Base-by-base conservation (phyloP, 1,284 basidiomycete species). In the Irpex sp. region DNA sequence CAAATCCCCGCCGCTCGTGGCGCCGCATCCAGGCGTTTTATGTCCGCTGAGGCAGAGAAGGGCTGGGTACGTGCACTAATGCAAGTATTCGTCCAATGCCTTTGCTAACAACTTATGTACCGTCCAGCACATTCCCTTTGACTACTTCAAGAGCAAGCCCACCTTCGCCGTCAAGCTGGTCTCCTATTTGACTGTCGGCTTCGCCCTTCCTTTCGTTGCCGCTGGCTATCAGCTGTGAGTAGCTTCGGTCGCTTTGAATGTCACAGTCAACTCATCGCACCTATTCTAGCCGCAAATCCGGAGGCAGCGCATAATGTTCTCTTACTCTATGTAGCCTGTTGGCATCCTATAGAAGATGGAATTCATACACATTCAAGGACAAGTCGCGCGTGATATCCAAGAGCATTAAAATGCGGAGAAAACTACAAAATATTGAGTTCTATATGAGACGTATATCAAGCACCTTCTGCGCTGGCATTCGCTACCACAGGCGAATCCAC, bases 61-160 rank as follows among this genome's bases (percentile, higher is more conserved):
- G 54, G 54, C 54, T 56, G 54, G 54, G 2, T 52, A 34, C 31
- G 47, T 57, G 40, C 60, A 26, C 63, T 65, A 57, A 44, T 37
- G 6, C 36, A 56, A 26, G 26, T 26, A 26, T 26, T 26, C 26
- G 26, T 26, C 26, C 26, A 26, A 26, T 26, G 26, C 64, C 37
- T 59, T 26, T 8, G 26, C 31, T 37, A 19, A 59, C 31, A 11
- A 26, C 7, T 51, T 55, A 47, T 48, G 34, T 49, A 4, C 19
- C 38, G 60, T 15, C 34, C 69, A 92, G 89, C 87, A 89, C 74
- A 79, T 92, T 44, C 91, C 91, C 17, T 93, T 92, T 78, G 76
- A 80, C 60, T 84, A 81, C 59, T 71, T 80, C 59, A 85, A 82
- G 72, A 56, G 54, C 54, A 90, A 85, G 74, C 72, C 70, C 37